These are phyloP conservation scores for Yarrowia yakushimensis DNA, from an alignment of 805 yeast species.

Conservation along the genomic window DNA sequence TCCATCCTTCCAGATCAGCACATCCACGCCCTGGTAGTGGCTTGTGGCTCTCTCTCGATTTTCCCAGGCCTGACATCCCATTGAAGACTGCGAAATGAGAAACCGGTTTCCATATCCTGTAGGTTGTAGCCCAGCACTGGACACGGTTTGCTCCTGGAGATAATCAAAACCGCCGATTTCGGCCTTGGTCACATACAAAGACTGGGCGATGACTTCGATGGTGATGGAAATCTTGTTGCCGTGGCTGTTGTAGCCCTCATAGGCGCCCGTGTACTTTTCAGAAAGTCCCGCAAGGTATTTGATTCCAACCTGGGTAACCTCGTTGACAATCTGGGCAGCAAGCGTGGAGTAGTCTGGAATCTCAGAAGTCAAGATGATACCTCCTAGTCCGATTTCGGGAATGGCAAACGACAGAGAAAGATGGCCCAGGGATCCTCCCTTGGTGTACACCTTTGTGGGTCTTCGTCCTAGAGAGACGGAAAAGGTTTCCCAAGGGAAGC, in stretches of 20 bases:
- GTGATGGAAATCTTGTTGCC: not conserved
- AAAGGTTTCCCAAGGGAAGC: conserved; percentile 11
- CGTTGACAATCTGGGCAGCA: not conserved
- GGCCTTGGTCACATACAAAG: not conserved
- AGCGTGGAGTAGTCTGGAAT: not conserved
- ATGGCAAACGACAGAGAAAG: not conserved
- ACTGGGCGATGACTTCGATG: not conserved
- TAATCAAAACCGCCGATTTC: not conserved
- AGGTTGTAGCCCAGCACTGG: not conserved
- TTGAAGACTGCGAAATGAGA: not conserved
- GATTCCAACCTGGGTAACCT: not conserved
- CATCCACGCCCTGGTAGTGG: not conserved
- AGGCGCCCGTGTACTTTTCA: conserved; percentile 2
- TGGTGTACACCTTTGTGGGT: conserved; percentile 13
- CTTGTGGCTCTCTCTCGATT: not conserved
- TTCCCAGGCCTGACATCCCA: conserved; percentile 2
- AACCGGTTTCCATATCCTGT: not conserved
- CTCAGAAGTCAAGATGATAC: conserved; percentile 5
- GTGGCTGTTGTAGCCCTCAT: not conserved
- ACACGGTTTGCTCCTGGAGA: not conserved
- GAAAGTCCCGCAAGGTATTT: not conserved
- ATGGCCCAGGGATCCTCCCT: conserved; percentile 9
- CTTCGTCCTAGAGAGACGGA: conserved; percentile 6
- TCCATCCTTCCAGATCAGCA: not conserved
- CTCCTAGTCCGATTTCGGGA: conserved; percentile 6